Evolutionary conservation across 2,329 filamentous ascomycete species (phyloP).

Genomic region (Pestalotiopsis sp.): DNA sequence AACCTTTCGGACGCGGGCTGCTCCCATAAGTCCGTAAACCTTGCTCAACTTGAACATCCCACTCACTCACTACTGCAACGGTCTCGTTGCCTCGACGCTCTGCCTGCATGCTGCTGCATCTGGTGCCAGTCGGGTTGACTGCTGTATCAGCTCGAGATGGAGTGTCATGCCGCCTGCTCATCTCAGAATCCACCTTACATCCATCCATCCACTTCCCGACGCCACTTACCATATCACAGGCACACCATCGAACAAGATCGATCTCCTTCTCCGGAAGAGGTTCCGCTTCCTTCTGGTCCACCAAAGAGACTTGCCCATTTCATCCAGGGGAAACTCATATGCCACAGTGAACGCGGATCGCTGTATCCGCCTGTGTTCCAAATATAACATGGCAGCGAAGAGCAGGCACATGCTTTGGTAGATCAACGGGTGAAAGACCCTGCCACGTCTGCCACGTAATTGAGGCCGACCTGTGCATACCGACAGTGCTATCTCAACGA

Average conservation of each 20-base stretch:
- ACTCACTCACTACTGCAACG: not conserved
- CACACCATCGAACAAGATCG: too few species aligned
- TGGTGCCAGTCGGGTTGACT: not conserved
- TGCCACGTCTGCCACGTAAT: not conserved
- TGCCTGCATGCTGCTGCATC: not conserved
- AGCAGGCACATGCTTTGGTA: not conserved
- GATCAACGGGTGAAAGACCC: not conserved
- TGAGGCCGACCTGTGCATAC: not conserved
- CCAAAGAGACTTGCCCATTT: not conserved
- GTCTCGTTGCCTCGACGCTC: not conserved
- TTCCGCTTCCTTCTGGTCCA: not conserved
- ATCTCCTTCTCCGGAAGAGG: not conserved
- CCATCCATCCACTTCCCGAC: too few species aligned
- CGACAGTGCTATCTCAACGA: not conserved
- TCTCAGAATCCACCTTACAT: too few species aligned
- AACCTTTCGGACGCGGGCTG: not conserved
- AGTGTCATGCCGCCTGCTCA: too few species aligned
- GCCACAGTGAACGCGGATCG: not conserved
- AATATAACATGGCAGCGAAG: not conserved
- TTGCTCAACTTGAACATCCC: not conserved
- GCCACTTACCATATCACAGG: too few species aligned
- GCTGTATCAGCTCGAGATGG: not conserved
- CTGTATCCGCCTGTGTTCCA: not conserved
- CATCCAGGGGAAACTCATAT: not conserved
- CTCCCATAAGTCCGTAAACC: not conserved